These are phyloP conservation scores for Rosa rugosa DNA, from an alignment of 306 rosid genomes.

Conservation along the genomic window DNA sequence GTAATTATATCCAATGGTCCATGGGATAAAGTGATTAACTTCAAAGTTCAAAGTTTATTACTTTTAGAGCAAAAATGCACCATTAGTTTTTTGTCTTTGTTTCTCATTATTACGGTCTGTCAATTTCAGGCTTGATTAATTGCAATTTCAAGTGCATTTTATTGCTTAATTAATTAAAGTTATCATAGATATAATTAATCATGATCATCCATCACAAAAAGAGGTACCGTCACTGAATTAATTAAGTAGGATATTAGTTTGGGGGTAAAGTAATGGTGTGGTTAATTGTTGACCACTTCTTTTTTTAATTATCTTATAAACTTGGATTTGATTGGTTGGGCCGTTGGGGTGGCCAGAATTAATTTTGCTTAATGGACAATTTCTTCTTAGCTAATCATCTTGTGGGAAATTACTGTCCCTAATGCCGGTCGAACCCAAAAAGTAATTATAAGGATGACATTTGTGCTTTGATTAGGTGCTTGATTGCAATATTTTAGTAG, in stretches of 20 bases:
- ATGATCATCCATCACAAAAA: slow-evolving; percentile 33
- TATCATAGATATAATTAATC: slow-evolving; percentile 31
- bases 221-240: slow-evolving; percentile 24
- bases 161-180: slow-evolving; percentile 10
- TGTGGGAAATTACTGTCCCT: slow-evolving; percentile 16
- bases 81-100: slow-evolving; percentile 24
- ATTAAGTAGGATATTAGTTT: slow-evolving; percentile 30
- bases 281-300: slow-evolving; percentile 24
- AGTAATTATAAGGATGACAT: neutral
- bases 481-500: slow-evolving; percentile 24
- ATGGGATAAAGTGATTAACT: slow-evolving; percentile 23
- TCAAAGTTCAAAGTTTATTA: neutral
- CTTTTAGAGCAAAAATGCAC: slow-evolving; percentile 2
- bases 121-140: slow-evolving; percentile 35
- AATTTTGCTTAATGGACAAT: slow-evolving; percentile 8
- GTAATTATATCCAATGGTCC: slow-evolving; percentile 32
- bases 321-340: neutral
- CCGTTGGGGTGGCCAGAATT: neutral
- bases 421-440: slow-evolving; percentile 13
- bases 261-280: slow-evolving; percentile 35
- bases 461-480: slow-evolving; percentile 34
- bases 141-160: slow-evolving; percentile 35
- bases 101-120: slow-evolving; percentile 53
- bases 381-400: slow-evolving; percentile 5
- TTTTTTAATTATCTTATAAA: slow-evolving; percentile 6